Evolutionary conservation across 208 protist genomes (phyloP).

Genomic region (Herpetomonas samuelpessoai): DNA sequence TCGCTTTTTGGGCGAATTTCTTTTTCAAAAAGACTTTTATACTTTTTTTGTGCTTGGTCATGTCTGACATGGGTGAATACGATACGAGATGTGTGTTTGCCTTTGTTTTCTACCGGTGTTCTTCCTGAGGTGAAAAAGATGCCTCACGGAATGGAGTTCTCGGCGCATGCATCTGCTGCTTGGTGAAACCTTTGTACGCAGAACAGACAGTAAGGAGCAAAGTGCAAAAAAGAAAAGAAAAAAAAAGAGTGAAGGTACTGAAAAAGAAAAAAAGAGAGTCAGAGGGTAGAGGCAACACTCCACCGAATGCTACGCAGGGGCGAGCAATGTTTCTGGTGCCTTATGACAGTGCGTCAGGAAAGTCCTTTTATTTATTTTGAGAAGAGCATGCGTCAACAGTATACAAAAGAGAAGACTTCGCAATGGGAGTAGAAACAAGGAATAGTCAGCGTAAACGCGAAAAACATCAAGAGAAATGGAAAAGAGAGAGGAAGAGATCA

Average conservation of each 20-base stretch:
- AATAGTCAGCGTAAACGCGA: conserved; percentile 4
- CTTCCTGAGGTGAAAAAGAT: too few species aligned
- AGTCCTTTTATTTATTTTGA: too few species aligned
- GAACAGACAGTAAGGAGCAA: conserved; percentile 4
- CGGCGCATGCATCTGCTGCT: background rate
- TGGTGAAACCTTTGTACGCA: conserved; percentile 5
- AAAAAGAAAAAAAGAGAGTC: conserved; percentile 20
- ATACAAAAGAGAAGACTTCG: conserved; percentile 5
- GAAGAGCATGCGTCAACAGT: too few species aligned
- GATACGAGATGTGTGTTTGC: too few species aligned
- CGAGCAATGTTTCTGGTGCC: too few species aligned
- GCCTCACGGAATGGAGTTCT: background rate
- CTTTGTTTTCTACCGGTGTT: too few species aligned
- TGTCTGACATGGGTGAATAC: too few species aligned
- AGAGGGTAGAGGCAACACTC: too few species aligned
- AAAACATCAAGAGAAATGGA: conserved; percentile 14
- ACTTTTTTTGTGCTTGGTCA: background rate
- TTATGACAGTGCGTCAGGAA: too few species aligned
- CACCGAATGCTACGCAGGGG: too few species aligned
- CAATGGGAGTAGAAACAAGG: conserved; percentile 5
- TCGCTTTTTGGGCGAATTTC: too few species aligned
- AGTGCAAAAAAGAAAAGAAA: conserved; percentile 16
- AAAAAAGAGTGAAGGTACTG: conserved; percentile 11
- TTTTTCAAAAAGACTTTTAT: conserved; percentile 8
- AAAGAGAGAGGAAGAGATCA: conserved; percentile 2